Evolutionary conservation across 2,329 filamentous ascomycete genomes (phyloP).

Genomic region (Trichoderma sp.): DNA sequence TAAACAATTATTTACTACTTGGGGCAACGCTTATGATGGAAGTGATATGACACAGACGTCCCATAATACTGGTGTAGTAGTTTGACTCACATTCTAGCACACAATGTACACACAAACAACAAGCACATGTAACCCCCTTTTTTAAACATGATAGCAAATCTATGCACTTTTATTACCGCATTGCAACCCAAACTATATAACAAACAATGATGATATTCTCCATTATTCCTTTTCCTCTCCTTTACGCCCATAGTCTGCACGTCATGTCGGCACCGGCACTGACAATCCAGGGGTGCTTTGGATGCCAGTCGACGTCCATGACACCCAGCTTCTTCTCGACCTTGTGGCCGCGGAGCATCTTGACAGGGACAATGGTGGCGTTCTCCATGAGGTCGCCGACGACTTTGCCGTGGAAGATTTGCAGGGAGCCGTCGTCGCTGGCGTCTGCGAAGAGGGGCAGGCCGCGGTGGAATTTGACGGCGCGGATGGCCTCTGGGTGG

Average conservation of each 20-base stretch:
- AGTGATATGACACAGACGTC: neutral
- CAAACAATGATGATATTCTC: neutral
- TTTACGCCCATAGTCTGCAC: constrained; percentile 80
- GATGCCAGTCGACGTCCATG: constrained; percentile 95
- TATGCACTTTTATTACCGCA: constrained; percentile 14
- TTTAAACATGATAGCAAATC: neutral
- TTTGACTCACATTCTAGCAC: neutral
- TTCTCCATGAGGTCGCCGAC: constrained; percentile 95
- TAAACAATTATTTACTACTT: no score
- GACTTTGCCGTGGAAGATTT: constrained; percentile 97
- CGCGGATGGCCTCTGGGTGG: constrained; percentile 86
- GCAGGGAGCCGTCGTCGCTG: constrained; percentile 89
- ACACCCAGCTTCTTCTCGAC: constrained; percentile 85
- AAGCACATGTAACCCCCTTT: neutral
- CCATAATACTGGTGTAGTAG: neutral
- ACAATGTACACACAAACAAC: neutral
- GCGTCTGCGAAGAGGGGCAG: constrained; percentile 90
- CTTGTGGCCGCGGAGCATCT: constrained; percentile 88
- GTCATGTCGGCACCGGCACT: constrained; percentile 94
- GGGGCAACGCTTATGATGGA: no score
- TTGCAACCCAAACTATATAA: constrained; percentile 1
- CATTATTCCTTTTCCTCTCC: neutral
- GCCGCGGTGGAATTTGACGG: constrained; percentile 82
- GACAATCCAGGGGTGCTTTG: constrained; percentile 88
- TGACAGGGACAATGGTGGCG: constrained; percentile 92